Base-by-base conservation (phyloP, 371 early-diverging fungal genomes). In the Choanephora cucurbitarum region DNA sequence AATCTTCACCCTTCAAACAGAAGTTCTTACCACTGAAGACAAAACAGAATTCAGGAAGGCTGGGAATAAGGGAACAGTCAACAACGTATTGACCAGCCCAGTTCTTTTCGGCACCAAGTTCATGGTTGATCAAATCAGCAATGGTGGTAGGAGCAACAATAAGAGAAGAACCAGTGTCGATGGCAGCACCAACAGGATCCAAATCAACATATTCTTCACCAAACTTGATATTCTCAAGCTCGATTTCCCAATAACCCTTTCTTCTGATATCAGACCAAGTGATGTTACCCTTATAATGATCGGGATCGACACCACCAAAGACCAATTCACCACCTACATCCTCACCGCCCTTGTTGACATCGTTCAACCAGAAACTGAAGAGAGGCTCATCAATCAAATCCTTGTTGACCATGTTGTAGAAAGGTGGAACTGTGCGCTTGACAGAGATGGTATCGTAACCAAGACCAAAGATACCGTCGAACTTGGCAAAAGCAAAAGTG, bases 171-270 rank as follows among this genome's bases (percentile, higher is more conserved):
- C 95, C 94, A 1, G 92, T 90, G 65, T 92, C 91, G 48, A 92
- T 91, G 37, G 89, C 90, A 10, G 91, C 92, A 8, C 89, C 89
- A 21, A 79, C 75, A 45, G 77, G 72, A 2, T 73, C 75, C 23
- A 87, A 37, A 18, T 78, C 75, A 40, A 91, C 60, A 11, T 74
- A 71, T 19, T 87, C 86, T 31, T 81, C 89, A 58, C 87, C 94
- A 52, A 96, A 80, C 41, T 69, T 72, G 58, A 92, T 81, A 57
- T 83, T 72, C 57, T 88, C 80, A 24, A 97, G 72, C 17, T 84
- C 84, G 23, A 96, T 92, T 73, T 96, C 95, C 97, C 97, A 97
- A 80, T 97, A 96, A 0, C 89, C 95, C 79, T 92, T 91, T 57
- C 94, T 86, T 33, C 80, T 80, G 32, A 97, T 89, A 18, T 89